A percentile compares a stretch with the other conserved stretches of the same genome.
Conservation (phyloP, 2,329 filamentous ascomycete species). For the Fusarium sp. region DNA sequence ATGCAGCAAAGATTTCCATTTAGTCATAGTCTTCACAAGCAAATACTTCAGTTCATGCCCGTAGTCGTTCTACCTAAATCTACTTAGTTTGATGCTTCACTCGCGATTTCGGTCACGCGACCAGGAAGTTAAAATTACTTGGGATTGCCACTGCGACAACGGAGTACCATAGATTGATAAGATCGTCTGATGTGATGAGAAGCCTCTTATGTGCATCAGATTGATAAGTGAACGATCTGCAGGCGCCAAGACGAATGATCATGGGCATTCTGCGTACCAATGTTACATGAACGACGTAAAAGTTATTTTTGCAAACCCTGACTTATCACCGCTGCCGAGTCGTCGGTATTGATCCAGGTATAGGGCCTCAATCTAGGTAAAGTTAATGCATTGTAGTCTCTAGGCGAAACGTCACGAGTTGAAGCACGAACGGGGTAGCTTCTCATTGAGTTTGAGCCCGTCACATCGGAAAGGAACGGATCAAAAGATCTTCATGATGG, state of each 20-base stretch:
- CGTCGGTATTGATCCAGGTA: background rate
- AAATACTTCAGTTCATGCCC: background rate
- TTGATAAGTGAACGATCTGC: background rate
- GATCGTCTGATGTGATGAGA: background rate
- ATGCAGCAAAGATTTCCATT: slow-evolving; percentile 15
- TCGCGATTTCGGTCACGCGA: background rate
- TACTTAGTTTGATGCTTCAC: background rate
- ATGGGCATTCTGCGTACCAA: background rate
- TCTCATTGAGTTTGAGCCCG: background rate
- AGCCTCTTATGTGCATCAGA: background rate
- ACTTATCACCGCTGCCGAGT: background rate
- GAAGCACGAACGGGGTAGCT: background rate
- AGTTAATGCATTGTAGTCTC: background rate
- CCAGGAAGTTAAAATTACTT: background rate
- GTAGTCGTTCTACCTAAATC: background rate
- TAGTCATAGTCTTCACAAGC: background rate
- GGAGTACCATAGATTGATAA: background rate
- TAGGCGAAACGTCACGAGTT: background rate
- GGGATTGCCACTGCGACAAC: background rate
- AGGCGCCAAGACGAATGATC: background rate
- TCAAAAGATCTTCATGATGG: background rate
- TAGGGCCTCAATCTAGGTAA: background rate
- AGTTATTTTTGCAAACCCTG: background rate
- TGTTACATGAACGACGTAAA: background rate
- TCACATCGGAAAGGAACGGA: background rate